Conservation (phyloP, 129 eudicot species). For the Heracleum sosnowskyi region DNA sequence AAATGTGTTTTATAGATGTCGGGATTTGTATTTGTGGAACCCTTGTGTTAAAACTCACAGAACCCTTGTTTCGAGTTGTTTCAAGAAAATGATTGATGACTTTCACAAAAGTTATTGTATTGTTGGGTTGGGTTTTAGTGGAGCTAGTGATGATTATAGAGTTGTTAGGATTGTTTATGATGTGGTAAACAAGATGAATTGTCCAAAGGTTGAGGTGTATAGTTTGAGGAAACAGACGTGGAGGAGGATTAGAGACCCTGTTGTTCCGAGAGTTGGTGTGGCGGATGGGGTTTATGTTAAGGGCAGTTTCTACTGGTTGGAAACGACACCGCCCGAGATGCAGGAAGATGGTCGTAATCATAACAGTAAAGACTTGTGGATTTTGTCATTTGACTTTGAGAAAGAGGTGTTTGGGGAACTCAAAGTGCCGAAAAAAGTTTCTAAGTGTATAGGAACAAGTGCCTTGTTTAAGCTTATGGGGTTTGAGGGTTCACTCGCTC, state of each 20-base stretch:
- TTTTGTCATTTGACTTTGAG: background rate
- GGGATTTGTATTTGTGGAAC: conserved; percentile 1
- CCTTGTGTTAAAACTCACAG: background rate
- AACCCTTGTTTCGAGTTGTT: background rate
- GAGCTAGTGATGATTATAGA: background rate
- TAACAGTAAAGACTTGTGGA: background rate
- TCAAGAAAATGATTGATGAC: background rate
- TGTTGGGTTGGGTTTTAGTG: background rate
- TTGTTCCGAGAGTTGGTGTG: background rate
- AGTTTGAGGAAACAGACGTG: background rate
- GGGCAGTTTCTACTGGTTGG: background rate
- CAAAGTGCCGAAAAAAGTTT: background rate
- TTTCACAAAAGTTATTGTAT: background rate
- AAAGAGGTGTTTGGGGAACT: background rate
- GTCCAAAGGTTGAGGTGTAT: background rate
- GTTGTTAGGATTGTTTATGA: conserved; percentile 4
- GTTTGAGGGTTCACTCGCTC: background rate
- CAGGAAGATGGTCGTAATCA: background rate
- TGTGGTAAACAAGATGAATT: background rate
- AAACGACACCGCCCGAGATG: background rate
- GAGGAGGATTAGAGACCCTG: background rate
- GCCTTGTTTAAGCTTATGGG: background rate
- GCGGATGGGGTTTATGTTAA: background rate
- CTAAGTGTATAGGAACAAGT: background rate
- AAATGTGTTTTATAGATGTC: too few species aligned